Base-by-base conservation (phyloP, 2,329 filamentous ascomycete genomes). In the Colletotrichum tabaci region DNA sequence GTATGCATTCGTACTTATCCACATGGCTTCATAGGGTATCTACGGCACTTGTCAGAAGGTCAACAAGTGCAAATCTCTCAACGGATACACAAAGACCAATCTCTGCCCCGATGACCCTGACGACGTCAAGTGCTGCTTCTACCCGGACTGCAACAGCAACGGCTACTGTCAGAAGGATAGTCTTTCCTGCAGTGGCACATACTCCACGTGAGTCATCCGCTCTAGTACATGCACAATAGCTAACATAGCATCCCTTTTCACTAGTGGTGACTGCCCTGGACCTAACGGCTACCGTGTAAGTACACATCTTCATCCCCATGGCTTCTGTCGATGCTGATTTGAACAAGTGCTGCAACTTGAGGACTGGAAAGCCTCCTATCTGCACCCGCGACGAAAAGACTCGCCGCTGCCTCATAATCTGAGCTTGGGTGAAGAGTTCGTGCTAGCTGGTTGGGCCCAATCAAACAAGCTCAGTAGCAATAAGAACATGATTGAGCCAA, bases 61-160 rank as follows among this genome's bases (percentile, higher is more conserved):
- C 23, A 65, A 30, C 47, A 69, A 69, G 60, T 72, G 69, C 9
- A 70, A 38, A 8, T 64, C 52, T 15, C 66, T 69, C 3, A 53
- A 72, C 35, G 69, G 69, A 5, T 53, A 42, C 55, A 65, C 55
- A 21, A 58, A 47, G 53, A 72, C 52, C 53, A 66, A 70, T 12
- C 61, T 65, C 13, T 72, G 69, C 35, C 69, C 69, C 46, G 49
- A 72, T 47, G 69, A 72, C 44, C 69, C 69, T 16, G 55, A 30
- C 23, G 52, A 70, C n/a, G 69, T 70, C 16, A 72, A 71, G 40
- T 72, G 69, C 56, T 72, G 69, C 56, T 64, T 72, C 46, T 70
- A 65, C 15, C 69, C 69, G 21, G 52, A 65, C 23, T 72, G 69
- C 55, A 72, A 70, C 47, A 47, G 38, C 52, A 70, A 47, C 5